These are phyloP conservation scores for Mucuna pruriens DNA, from an alignment of 306 rosid genomes.

Conservation along the genomic window DNA sequence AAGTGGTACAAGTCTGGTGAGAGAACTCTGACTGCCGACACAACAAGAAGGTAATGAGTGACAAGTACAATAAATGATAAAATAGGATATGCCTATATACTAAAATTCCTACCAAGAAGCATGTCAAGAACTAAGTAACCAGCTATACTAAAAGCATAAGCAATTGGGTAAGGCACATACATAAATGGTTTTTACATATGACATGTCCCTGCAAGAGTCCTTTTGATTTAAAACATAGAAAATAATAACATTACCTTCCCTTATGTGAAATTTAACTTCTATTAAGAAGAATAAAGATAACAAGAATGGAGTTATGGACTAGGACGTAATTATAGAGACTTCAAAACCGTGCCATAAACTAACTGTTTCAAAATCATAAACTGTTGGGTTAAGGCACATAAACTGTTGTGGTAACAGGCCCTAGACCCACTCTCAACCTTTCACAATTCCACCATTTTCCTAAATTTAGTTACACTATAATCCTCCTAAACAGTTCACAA, in stretches of 20 bases:
- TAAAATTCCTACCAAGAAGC: background rate
- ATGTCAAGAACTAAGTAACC: background rate
- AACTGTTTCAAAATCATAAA: background rate
- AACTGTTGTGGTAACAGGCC: too few species aligned
- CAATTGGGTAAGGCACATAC: background rate
- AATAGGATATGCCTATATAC: background rate
- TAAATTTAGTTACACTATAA: too few species aligned
- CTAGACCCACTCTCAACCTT: too few species aligned
- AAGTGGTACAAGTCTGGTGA: constrained; percentile 68
- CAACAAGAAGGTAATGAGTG: constrained; percentile 38
- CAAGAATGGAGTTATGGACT: background rate
- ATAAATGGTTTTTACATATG: background rate
- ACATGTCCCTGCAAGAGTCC: background rate
- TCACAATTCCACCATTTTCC: too few species aligned
- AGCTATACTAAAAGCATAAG: constrained; percentile 7
- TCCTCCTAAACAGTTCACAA: too few species aligned
- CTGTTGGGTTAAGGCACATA: background rate
- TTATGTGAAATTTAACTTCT: background rate
- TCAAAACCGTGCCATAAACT: background rate
- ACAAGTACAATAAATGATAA: background rate
- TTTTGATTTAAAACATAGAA: background rate
- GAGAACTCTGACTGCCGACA: constrained; percentile 64
- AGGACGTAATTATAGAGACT: background rate
- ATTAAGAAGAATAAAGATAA: background rate
- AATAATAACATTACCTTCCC: background rate